Evolutionary conservation across 1,139 yeast genomes (phyloP).

Genomic region (Pichia norvegensis): DNA sequence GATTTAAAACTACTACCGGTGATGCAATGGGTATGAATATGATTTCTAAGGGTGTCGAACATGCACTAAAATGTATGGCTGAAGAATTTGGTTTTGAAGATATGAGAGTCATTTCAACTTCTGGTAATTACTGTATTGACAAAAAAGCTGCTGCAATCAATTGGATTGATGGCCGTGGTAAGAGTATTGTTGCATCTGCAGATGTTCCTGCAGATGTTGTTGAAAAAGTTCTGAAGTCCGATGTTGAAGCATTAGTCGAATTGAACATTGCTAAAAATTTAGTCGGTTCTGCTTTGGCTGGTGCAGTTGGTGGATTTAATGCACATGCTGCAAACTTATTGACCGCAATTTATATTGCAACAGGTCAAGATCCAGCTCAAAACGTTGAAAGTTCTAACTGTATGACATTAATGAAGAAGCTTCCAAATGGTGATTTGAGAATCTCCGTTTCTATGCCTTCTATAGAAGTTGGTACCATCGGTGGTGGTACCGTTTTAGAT

Average conservation of each 20-base stretch:
- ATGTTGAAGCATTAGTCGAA: slow-evolving; percentile 86
- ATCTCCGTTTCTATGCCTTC: slow-evolving; percentile 98
- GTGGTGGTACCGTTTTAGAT: slow-evolving; percentile 96
- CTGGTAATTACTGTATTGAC: slow-evolving; percentile 97
- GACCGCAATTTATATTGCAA: slow-evolving; percentile 87
- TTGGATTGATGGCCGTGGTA: slow-evolving; percentile 99
- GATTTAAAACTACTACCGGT: slow-evolving; percentile 96
- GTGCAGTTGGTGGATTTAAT: slow-evolving; percentile 94
- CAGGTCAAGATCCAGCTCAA: slow-evolving; percentile 99
- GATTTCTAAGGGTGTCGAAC: slow-evolving; percentile 98
- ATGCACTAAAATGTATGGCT: slow-evolving; percentile 73
- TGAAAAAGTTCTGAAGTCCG: slow-evolving; percentile 74
- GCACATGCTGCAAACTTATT: slow-evolving; percentile 97
- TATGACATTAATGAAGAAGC: slow-evolving; percentile 87
- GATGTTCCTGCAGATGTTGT: slow-evolving; percentile 78
- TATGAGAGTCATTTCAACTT: slow-evolving; percentile 85
- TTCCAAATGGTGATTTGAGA: slow-evolving; percentile 65
- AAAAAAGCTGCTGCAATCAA: slow-evolving; percentile 97
- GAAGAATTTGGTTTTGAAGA: slow-evolving; percentile 89
- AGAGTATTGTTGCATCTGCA: slow-evolving; percentile 97
- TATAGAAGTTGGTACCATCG: slow-evolving; percentile 97
- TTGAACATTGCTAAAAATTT: slow-evolving; percentile 82
- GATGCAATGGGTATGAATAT: slow-evolving; percentile 99
- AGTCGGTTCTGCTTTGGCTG: slow-evolving; percentile 98
- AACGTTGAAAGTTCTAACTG: slow-evolving; percentile 96